Conservation (phyloP, 2,329 filamentous ascomycete species). For the Hypoxylon rubiginosum region DNA sequence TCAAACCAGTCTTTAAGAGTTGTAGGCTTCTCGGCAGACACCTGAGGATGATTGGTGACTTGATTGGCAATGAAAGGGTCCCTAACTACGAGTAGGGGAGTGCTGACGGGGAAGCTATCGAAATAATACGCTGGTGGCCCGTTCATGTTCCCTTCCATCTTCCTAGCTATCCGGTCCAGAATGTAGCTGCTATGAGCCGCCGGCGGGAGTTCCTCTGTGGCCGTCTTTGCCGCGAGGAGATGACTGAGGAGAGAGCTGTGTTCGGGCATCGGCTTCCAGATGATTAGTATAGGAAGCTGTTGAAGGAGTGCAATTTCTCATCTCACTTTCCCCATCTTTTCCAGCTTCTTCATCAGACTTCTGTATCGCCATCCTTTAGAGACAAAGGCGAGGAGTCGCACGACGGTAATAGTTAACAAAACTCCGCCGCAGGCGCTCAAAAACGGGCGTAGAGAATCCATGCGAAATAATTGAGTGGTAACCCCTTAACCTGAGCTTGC, state of each 20-base stretch:
- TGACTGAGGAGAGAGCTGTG: conserved; percentile 50
- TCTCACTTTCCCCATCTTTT: conserved; percentile 46
- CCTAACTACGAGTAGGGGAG: conserved; percentile 48
- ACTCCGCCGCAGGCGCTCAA: conserved; percentile 43
- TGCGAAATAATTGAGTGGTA: too few relatives aligned
- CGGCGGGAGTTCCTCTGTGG: conserved; percentile 45
- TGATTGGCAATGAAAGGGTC: conserved; percentile 52
- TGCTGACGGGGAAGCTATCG: conserved; percentile 49
- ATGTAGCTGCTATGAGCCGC: conserved; percentile 48
- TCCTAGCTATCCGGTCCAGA: conserved; percentile 41
- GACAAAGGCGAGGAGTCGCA: conserved; percentile 37
- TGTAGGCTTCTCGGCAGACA: conserved; percentile 47
- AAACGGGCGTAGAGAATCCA: conserved; percentile 36
- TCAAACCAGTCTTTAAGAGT: conserved; percentile 50
- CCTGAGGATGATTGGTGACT: conserved; percentile 46
- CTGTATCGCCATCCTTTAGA: conserved; percentile 41
- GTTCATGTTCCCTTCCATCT: conserved; percentile 31
- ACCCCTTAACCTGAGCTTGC: too few relatives aligned
- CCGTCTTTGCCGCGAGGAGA: conserved; percentile 50
- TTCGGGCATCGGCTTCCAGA: conserved; percentile 47
- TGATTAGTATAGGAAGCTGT: conserved; percentile 4
- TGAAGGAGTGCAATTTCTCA: too few relatives aligned
- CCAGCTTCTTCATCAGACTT: conserved; percentile 38
- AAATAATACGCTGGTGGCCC: conserved; percentile 49
- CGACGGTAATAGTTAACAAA: conserved; percentile 30